Percentiles rank a stretch among this genome's conserved stretches.
phyloP scores from a whole-genome alignment of 2,329 filamentous ascomycete species.

The Fusarium marasasianum region DNA sequence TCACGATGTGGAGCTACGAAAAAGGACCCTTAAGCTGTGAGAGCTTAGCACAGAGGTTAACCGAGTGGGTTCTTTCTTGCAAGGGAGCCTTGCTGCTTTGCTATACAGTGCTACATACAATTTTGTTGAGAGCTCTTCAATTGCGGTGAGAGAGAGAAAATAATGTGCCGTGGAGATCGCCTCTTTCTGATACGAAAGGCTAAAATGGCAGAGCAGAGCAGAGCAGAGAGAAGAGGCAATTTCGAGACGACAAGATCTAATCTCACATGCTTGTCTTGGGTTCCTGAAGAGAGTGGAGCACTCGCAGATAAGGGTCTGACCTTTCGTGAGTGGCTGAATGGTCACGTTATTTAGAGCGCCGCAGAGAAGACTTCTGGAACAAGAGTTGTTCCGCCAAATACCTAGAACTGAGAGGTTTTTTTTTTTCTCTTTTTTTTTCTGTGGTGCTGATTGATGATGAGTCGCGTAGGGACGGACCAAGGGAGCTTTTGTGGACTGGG shows the following conservation, averaged over 20 bases:
- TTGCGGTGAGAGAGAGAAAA: slow-evolving; percentile 8
- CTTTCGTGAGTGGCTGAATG: slow-evolving; percentile 14
- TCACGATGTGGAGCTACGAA: slow-evolving; percentile 10
- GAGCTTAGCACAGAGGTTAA: slow-evolving; percentile 22
- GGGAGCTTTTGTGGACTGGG: background rate
- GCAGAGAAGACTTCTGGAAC: slow-evolving; percentile 17
- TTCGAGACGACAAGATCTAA: background rate
- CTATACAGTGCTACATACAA: background rate
- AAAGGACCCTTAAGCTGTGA: slow-evolving; percentile 7
- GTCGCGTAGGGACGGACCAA: slow-evolving; percentile 1
- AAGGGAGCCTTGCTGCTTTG: slow-evolving; percentile 19
- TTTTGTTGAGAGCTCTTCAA: slow-evolving; percentile 15
- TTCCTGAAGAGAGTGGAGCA: slow-evolving; percentile 27
- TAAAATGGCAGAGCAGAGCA: background rate
- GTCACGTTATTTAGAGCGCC: slow-evolving; percentile 28
- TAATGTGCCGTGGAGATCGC: background rate
- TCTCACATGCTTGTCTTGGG: slow-evolving; percentile 5
- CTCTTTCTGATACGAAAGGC: background rate
- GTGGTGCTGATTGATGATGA: background rate
- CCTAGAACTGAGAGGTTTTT: background rate
- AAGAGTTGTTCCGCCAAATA: slow-evolving; percentile 2
- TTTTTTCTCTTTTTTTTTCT: background rate
- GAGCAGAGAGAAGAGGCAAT: background rate
- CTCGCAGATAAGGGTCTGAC: slow-evolving; percentile 8
- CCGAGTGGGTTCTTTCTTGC: background rate